Conservation (phyloP, 2,329 filamentous ascomycete species). For the Sclerotinia minor region DNA sequence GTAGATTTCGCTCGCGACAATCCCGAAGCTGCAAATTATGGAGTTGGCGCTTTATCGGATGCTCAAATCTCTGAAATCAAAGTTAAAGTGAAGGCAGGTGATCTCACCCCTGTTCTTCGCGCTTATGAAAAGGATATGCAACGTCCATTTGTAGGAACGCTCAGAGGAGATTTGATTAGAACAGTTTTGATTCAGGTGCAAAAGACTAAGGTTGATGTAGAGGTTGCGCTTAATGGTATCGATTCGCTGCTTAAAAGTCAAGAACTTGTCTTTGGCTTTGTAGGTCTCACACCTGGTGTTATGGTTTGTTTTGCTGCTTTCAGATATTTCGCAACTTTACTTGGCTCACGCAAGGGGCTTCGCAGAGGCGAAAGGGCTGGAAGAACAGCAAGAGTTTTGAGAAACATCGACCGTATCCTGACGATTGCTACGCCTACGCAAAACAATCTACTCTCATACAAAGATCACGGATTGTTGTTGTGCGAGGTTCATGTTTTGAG, state of each 20-base stretch:
- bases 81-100: constrained; percentile 81
- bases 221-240: constrained; percentile 93
- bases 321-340: constrained; percentile 67
- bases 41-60: constrained; percentile 57
- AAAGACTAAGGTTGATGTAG: constrained; percentile 98
- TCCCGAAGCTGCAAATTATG: constrained; percentile 58
- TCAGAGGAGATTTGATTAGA: constrained; percentile 83
- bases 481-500: constrained; percentile 87
- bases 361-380: constrained; percentile 65
- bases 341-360: constrained; percentile 70
- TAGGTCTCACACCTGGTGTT: constrained; percentile 90
- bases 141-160: constrained; percentile 75
- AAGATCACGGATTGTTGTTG: constrained; percentile 85
- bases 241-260: constrained; percentile 93
- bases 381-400: constrained; percentile 73
- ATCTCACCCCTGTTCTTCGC: constrained; percentile 85
- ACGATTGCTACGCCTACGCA: constrained; percentile 67
- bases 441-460: constrained; percentile 79
- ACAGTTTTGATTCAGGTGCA: constrained; percentile 95
- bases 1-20: constrained; percentile 91
- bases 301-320: constrained; percentile 75
- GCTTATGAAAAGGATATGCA: constrained; percentile 90
- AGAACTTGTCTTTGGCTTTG: constrained; percentile 96
- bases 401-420: constrained; percentile 83
- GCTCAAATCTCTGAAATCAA: constrained; percentile 72